Evolutionary conservation across 1,284 basidiomycete genomes (phyloP), one percentile per base, ranked within the genome.

Genomic region (Marasmius sp.): DNA sequence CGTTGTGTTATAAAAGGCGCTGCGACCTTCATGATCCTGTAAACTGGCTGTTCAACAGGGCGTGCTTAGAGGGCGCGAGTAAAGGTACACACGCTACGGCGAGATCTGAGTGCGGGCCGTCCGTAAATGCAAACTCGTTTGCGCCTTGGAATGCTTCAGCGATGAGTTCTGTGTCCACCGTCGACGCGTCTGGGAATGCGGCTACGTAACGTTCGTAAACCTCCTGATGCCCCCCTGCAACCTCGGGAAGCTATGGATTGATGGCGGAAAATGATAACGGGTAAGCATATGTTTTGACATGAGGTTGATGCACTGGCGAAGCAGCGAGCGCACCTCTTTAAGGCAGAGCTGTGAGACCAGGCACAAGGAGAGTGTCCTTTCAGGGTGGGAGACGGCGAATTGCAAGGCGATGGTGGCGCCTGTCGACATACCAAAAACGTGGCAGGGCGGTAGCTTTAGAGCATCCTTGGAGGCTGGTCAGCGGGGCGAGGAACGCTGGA

Each of bases 281-380:
- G 12, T 43, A 20, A 16, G 20, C 11, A 34, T 4, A 47, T 18
- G 22, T 9, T 36, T n/a, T 27, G 27, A 5, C 27, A 27, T 5
- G 27, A 27, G 27, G 2, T 27, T 27, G 27, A 27, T 27, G 27
- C 27, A 27, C n/a, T n/a, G n/a, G 27, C 27, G 27, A 27, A 27
- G 27, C 27, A 2, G 27, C 27, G 27, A 27, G 45, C 58, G n/a
- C 37, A 65, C 64, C 57, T 62, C 64, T 27, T 53, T 48, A 33
- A 63, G 37, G 34, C 64, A 59, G 39, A 58, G 41, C 14, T 61
- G 63, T 27, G 65, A 66, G 7, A 66, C 51, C 6, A 66, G 49
- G 41, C 62, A 61, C 6, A 66, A 43, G 12, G 62, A 61, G 6
- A 57, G 27, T 6, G 64, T 57, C 16, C 53, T 55, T 4, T 62